Evolutionary conservation across 805 yeast genomes (phyloP), one percentile per base, ranked within the genome.

Genomic region (Teunomyces tritomae): DNA sequence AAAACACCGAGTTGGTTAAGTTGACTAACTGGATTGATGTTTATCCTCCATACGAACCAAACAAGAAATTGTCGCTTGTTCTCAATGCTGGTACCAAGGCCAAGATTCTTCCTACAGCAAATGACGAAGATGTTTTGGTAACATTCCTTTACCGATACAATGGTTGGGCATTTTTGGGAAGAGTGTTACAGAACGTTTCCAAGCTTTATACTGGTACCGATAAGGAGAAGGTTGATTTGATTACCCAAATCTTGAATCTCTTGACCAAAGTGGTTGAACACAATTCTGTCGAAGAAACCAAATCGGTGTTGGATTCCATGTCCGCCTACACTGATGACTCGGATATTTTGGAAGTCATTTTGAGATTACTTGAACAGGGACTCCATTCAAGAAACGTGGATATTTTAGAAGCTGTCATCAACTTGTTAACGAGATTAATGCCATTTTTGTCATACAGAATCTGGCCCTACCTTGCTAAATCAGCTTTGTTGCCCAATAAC

Each of bases 81-180:
- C 62, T 80, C 43, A 62, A 64, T 13, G 47, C 36, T 2, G 83
- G 84, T 2, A 87, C 96, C 0, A 78, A 73, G 47, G 97, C 92
- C 2, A 84, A 85, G 54, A 65, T 88, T 3, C 64, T 91, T 28
- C 83, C 89, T 0, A 73, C 80, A 3, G 59, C 62, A 5, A 56
- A 58, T 11, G 62, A 58, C 9, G 55, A 62, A 29, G 67, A 70
- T 49, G 58, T 65, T 8, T 56, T 78, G 13, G 86, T 87, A 3
- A 77, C 89, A 17, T 90, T 94, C 68, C 68, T 84, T 26, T 80
- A 85, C 60, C 75, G 77, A 3, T 89, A 84, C 61, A 87, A 84
- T 59, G 97, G 97, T 1, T 90, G 97, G 96, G 79, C 96, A 0
- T 66, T 87, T 26, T 57, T 92, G 13, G 97, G 97, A 1, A 77